Evolutionary conservation across 139 green algal genomes (phyloP).

Genomic region (Closterium sp.): DNA sequence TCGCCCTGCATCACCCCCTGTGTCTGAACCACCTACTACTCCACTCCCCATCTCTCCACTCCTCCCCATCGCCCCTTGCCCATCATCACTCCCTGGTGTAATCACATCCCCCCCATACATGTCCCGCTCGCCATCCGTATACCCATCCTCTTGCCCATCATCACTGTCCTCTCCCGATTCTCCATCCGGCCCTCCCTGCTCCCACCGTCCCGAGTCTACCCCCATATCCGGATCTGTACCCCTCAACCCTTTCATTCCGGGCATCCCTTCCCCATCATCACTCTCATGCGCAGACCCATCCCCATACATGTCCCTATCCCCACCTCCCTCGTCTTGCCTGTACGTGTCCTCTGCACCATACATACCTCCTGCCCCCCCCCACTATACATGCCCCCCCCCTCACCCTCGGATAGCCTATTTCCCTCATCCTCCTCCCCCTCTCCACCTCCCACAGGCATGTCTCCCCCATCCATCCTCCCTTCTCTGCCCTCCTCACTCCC

Average conservation of each 20-base stretch:
- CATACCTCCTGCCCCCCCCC: neutral
- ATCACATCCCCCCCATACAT: neutral
- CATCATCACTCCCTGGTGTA: neutral
- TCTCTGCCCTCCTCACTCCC: neutral
- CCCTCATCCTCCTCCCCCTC: neutral
- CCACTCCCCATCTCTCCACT: neutral
- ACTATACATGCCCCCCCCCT: neutral
- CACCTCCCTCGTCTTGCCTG: neutral
- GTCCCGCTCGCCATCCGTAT: neutral
- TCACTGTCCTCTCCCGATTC: no score
- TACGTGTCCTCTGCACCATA: neutral
- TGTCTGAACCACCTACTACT: neutral
- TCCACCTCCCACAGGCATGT: neutral
- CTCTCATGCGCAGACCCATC: neutral
- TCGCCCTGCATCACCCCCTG: neutral
- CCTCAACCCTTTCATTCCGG: no score
- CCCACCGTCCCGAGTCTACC: no score
- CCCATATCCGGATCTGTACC: no score
- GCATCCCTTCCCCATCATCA: neutral
- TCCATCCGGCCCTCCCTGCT: no score
- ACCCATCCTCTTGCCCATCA: neutral
- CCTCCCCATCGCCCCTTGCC: neutral
- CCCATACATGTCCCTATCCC: neutral
- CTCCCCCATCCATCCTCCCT: neutral
- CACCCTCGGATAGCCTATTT: neutral